Base-by-base conservation (phyloP, 805 yeast genomes). In the Wickerhamomyces chambardii region DNA sequence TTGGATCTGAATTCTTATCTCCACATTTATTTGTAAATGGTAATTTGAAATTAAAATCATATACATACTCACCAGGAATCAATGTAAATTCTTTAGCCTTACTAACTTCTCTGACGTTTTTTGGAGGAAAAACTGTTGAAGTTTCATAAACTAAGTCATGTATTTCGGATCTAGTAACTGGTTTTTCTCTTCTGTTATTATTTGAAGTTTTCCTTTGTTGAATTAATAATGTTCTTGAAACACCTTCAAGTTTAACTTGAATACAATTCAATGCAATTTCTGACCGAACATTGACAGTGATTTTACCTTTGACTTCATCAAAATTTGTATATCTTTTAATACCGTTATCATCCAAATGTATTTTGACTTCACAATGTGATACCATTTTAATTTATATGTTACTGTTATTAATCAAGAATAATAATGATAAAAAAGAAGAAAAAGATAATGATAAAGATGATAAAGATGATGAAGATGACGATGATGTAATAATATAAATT, bases 231-330 rank as follows among this genome's bases (percentile, higher is more conserved):
- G 74, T 55, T 32, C 46, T 54, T 8, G 73, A 53, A 0, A 70
- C 44, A 3, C 77, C 78, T 43, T 70, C 73, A 9, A 72, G 52
- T 41, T 70, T 70, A 28, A 71, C 74, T 40, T 64, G 68, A 19
- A 73, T 66, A 35, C 58, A 58, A 24, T 61, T 61, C 26, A 72
- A 45, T 0, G 68, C 44, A 12, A 67, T 50, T 5, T 70, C 58
- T 2, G 61, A 50, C 9, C 63, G 52, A 6, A 63, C 67, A 14
- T 52, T 53, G 35, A 72, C 51, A 12, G 46, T 43, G 2, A 73
- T 66, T 4, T 37, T 42, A 0, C 78, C 78, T 26, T 50, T 37
- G 10, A 73, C 51, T 7, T 52, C 48, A 37, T 72, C 78, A 39
- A 62, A 48, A 40, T 68, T 70, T 25, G 76, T 69, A 47, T 64